Base-by-base conservation (phyloP, 768 basidiomycete genomes). In the Cystobasidium tubakii region DNA sequence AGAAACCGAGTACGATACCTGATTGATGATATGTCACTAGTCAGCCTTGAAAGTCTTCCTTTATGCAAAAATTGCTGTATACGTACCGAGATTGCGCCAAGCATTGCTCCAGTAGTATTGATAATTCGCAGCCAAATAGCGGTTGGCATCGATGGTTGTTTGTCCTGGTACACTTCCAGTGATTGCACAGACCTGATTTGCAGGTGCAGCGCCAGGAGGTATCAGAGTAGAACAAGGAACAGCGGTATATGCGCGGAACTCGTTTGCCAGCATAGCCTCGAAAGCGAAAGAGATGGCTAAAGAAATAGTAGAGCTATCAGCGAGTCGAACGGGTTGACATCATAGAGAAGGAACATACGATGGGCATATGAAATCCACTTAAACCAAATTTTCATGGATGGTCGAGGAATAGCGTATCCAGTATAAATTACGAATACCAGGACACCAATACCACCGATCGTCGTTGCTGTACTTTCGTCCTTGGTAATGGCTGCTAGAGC, bases 241-340 rank as follows among this genome's bases (percentile, higher is more conserved):
- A 33, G 71, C 78, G n/a, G 78, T 75, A 33, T 76, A 64, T 21
- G 77, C 74, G 44, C 74, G 46, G 74, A 81, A 76, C 76, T 79
- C 78, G 75, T 78, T 79, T 17, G 77, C 72, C 44, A 79, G 73
- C 39, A 79, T 73, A 0, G 80, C 76, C 67, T 80, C 80, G 75
- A 80, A 77, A 0, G 65, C 75, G 71, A 76, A 79, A 15, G 78
- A 77, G 77, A 60, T 79, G 42, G 42, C 42, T 42, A 17, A 42
- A 17, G 76, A 39, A 76, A 23, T 36, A 17, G 42, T 17, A 42
- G 42, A 42, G 42, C 42, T 42, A 17, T 42, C 42, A 42, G 42
- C 42, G 42, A 42, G 42, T 42, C 9, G 42, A 7, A 42, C 17
- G 17, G 42, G 42, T 42, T 42, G 17, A 17, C 7, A 42, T 42